A percentile compares a stretch with the other conserved stretches of the same genome.
These are phyloP conservation scores for Escovopsis sp. DNA, from an alignment of 2,329 filamentous ascomycete genomes.

Conservation along the genomic window DNA sequence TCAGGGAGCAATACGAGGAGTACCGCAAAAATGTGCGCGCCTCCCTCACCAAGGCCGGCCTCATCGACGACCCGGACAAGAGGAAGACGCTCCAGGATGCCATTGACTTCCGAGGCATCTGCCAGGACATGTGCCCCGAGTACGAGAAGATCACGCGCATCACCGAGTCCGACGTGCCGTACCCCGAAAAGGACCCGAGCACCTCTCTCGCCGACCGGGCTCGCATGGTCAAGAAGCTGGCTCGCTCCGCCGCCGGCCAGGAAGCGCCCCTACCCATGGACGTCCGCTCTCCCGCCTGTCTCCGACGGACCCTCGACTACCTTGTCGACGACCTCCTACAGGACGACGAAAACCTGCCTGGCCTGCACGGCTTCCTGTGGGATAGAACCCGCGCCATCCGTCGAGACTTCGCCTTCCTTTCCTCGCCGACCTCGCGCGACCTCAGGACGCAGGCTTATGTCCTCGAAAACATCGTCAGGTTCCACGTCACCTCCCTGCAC, in stretches of 20 bases:
- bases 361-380: slow-evolving; percentile 49
- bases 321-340: slow-evolving; percentile 43
- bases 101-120: slow-evolving; percentile 52
- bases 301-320: slow-evolving; percentile 47
- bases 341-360: slow-evolving; percentile 37
- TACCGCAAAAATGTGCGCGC: slow-evolving; percentile 42
- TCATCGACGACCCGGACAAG: slow-evolving; percentile 51
- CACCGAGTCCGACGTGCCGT: slow-evolving; percentile 41
- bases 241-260: slow-evolving; percentile 51
- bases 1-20: slow-evolving; percentile 38
- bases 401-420: slow-evolving; percentile 54
- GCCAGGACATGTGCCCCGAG: slow-evolving; percentile 55
- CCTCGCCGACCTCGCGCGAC: slow-evolving; percentile 40
- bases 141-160: slow-evolving; percentile 50
- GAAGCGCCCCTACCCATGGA: slow-evolving; percentile 54
- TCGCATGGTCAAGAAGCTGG: slow-evolving; percentile 52
- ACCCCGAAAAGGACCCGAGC: slow-evolving; percentile 34
- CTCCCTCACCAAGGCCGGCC: slow-evolving; percentile 40
- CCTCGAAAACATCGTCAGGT: slow-evolving; percentile 49
- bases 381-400: slow-evolving; percentile 52
- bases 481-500: slow-evolving; percentile 50
- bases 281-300: slow-evolving; percentile 42
- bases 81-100: slow-evolving; percentile 47
- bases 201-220: slow-evolving; percentile 31
- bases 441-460: slow-evolving; percentile 45